phyloP scores from a whole-genome alignment of 1,284 basidiomycete species.

The Microbotryum intermedium region DNA sequence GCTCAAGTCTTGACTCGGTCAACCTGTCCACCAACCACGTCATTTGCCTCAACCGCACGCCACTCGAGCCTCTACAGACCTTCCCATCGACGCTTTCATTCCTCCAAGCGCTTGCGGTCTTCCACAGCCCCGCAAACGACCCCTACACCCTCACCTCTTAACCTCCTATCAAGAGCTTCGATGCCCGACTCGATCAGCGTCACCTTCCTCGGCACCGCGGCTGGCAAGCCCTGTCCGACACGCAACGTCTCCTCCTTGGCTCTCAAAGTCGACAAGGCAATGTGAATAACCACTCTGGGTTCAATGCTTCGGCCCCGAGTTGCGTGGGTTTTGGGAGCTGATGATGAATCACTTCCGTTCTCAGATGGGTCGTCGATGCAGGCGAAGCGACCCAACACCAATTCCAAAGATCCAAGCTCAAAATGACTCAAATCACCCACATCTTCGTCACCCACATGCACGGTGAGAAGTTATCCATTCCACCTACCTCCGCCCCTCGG shows the following conservation, averaged over 20 bases:
- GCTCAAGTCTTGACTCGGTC: too few species aligned
- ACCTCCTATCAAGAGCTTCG: not conserved
- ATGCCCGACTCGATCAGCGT: constrained; percentile 22
- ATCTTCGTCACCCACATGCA: constrained; percentile 89
- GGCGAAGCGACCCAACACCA: constrained; percentile 81
- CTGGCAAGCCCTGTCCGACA: constrained; percentile 23
- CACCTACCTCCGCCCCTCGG: not conserved
- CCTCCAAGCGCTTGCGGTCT: too few species aligned
- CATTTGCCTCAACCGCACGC: too few species aligned
- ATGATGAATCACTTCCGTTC: too few species aligned
- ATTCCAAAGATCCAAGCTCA: constrained; percentile 52
- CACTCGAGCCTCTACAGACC: too few species aligned
- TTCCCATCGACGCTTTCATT: too few species aligned
- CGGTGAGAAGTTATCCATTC: constrained; percentile 58
- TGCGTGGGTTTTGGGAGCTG: not conserved
- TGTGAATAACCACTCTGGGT: constrained; percentile 7
- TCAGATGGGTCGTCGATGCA: constrained; percentile 61
- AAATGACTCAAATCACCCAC: constrained; percentile 53
- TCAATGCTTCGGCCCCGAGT: too few species aligned
- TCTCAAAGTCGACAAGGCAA: constrained; percentile 23
- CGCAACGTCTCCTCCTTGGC: constrained; percentile 30
- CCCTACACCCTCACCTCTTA: not conserved
- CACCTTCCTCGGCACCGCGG: constrained; percentile 32
- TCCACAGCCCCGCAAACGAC: too few species aligned
- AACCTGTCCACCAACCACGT: too few species aligned